Conservation (phyloP, 768 basidiomycete species). For the Trichaptum fuscoviolaceum region DNA sequence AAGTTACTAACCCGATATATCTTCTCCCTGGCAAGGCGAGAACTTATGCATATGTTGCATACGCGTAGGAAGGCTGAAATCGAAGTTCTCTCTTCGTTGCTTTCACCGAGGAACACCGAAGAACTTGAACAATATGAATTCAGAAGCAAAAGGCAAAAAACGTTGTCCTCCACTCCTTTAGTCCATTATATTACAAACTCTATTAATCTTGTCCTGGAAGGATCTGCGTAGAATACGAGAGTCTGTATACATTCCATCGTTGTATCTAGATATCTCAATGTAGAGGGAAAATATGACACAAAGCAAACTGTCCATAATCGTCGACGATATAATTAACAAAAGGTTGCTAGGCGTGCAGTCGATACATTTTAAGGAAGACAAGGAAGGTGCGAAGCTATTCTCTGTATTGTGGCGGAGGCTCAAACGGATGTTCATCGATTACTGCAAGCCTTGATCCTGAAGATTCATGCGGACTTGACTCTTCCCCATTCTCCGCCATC, state of each 20-base stretch:
- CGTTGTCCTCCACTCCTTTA: background rate
- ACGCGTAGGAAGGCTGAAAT: constrained; percentile 90
- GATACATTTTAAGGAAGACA: background rate
- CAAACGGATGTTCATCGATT: background rate
- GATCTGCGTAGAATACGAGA: background rate
- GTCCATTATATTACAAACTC: background rate
- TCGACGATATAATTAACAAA: too few species aligned
- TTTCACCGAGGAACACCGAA: background rate
- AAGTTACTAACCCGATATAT: constrained; percentile 1
- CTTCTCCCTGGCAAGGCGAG: constrained; percentile 46
- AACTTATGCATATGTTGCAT: constrained; percentile 76
- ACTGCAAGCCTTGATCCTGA: background rate
- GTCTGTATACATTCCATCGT: background rate
- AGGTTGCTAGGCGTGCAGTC: too few species aligned
- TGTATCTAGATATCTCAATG: background rate
- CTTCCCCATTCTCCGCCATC: background rate
- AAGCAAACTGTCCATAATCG: background rate
- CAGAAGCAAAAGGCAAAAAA: background rate
- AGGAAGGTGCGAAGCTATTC: background rate
- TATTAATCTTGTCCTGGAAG: background rate
- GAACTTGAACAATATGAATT: background rate
- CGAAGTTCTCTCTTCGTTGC: constrained; percentile 47
- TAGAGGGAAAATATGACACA: background rate
- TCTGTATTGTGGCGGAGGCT: background rate
- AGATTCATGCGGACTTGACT: background rate